phyloP scores from a whole-genome alignment of 2,329 filamentous ascomycete genomes.

The Periconia digitata region DNA sequence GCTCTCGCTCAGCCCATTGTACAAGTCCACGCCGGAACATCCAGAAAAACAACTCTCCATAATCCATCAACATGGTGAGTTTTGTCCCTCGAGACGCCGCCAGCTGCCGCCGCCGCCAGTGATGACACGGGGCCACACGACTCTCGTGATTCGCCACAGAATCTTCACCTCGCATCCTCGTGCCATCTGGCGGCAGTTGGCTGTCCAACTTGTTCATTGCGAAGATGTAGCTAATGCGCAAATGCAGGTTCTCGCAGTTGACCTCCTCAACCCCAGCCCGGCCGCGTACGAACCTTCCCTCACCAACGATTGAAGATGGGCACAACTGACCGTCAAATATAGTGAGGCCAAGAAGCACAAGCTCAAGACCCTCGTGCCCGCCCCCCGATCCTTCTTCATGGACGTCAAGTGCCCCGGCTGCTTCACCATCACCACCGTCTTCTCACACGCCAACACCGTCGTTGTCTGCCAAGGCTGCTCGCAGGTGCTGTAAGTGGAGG shows the following conservation, averaged over 20 bases:
- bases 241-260: constrained; percentile 96
- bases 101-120: constrained; percentile 5
- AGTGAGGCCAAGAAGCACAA: constrained; percentile 99
- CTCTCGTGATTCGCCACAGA: constrained; percentile 32
- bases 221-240: background rate
- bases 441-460: constrained; percentile 99
- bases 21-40: constrained; percentile 31
- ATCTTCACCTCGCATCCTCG: constrained; percentile 23
- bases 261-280: constrained; percentile 98
- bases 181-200: constrained; percentile 12
- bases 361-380: constrained; percentile 98
- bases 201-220: constrained; percentile 13
- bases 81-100: constrained; percentile 12
- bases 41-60: constrained; percentile 30
- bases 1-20: constrained; percentile 37
- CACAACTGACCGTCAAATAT: constrained; percentile 28
- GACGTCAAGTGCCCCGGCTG: constrained; percentile 99
- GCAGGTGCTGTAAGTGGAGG: constrained; percentile 70
- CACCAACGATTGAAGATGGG: constrained; percentile 7
- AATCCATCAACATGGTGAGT: constrained; percentile 46
- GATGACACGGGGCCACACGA: constrained; percentile 32
- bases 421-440: constrained; percentile 99
- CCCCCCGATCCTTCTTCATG: constrained; percentile 99
- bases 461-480: constrained; percentile 99
- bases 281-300: constrained; percentile 58